Evolutionary conservation across 805 yeast species (phyloP).

Genomic region (Vanderwaltozyma yarrowii): DNA sequence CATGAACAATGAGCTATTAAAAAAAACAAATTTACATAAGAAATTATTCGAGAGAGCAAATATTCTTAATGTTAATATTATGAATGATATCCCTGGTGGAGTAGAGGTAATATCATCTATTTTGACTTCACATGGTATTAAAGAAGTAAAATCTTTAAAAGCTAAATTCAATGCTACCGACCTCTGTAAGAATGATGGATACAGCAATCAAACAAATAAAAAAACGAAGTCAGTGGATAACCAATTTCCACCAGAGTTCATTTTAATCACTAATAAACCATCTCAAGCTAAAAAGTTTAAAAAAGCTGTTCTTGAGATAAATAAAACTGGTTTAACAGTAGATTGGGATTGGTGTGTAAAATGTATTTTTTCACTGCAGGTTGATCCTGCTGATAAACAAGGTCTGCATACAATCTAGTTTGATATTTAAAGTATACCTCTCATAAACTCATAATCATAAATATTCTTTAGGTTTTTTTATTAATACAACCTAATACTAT

Average conservation of each 20-base stretch:
- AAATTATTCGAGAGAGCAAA: conserved; percentile 23
- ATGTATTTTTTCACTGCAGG: conserved; percentile 18
- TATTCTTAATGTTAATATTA: conserved; percentile 14
- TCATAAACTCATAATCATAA: too few relatives aligned
- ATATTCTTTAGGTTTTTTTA: too few relatives aligned
- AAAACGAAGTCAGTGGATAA: neutral
- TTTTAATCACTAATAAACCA: conserved; percentile 19
- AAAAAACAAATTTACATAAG: conserved; percentile 10
- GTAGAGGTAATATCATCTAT: conserved; percentile 17
- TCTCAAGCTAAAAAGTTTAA: conserved; percentile 21
- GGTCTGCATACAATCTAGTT: neutral
- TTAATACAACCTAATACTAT: too few relatives aligned
- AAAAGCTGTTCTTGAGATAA: conserved; percentile 5
- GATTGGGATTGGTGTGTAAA: conserved; percentile 29
- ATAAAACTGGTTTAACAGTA: conserved; percentile 12
- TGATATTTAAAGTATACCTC: too few relatives aligned
- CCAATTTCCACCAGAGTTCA: conserved; percentile 42
- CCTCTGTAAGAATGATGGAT: neutral
- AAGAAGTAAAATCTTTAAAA: conserved; percentile 8
- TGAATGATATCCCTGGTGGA: conserved; percentile 22
- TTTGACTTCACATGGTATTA: conserved; percentile 21
- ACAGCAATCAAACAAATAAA: neutral
- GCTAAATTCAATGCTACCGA: neutral
- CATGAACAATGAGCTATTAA: conserved; percentile 18
- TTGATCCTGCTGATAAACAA: conserved; percentile 1